Base-by-base conservation (phyloP, 768 basidiomycete genomes). In the Arthromyces matolae region DNA sequence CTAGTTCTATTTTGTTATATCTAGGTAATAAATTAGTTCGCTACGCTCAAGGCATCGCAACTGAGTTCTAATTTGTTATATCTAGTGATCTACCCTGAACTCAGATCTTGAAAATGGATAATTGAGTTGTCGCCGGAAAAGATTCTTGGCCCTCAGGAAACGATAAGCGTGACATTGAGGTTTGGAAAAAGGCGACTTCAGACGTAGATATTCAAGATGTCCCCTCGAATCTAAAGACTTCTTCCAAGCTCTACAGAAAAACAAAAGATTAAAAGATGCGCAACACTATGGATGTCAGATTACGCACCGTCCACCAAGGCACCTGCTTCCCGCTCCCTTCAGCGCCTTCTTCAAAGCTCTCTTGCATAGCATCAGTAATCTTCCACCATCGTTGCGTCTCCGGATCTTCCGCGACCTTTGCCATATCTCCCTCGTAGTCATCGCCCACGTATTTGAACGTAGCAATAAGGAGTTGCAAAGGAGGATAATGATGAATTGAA, bases 361-460 rank as follows among this genome's bases (percentile, higher is more conserved):
- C 79, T 64, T 91, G 89, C 86, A 90, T 86, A 4, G 58, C 69
- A 61, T 89, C 88, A 0, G 86, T 89, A 35, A 88, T 61, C 55
- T 71, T 67, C 88, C 89, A 89, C 88, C 88, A 90, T 49, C 76
- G 62, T 61, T 75, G 76, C n/a, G 86, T 90, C 59, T 83, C 80
- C 13, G 77, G 71, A 59, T 87, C 84, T 14, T 78, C 77, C 3
- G 73, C 81, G 23, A 88, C 73, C 18, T 60, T 70, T 28, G 67
- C 71, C 86, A 89, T 89, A 56, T 89, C 88, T 12, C 52, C 68
- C 33, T 76, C 79, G 31, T 78, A 88, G 54, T 90, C 77, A 3
- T 66, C 49, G 0, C 87, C 89, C 0, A 71, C 79, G 57, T 89
- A 89, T 57, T 85, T 85, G 74, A 90, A 85, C 36, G 74, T 81